Conservation (phyloP, 2,329 filamentous ascomycete species). For the Aspergillus fumigatiaffinis region DNA sequence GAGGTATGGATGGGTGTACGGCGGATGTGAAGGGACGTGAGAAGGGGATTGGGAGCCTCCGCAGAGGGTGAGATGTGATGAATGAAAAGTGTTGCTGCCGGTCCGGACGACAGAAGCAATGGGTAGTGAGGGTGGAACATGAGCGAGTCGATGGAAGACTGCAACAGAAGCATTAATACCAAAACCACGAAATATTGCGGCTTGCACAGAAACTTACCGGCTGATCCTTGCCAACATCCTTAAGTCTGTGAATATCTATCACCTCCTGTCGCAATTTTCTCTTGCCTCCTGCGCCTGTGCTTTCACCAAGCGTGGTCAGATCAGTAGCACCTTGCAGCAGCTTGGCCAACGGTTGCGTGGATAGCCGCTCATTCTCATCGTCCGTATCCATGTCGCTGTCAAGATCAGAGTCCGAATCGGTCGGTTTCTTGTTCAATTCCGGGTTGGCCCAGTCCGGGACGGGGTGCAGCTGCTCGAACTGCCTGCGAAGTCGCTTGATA, state of each 20-base stretch:
- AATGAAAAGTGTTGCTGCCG: slow-evolving; percentile 77
- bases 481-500: slow-evolving; percentile 69
- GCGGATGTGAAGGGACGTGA: slow-evolving; percentile 85
- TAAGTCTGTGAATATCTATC: slow-evolving; percentile 82
- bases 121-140: slow-evolving; percentile 87
- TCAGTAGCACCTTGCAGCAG: slow-evolving; percentile 72
- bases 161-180: not conserved
- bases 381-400: slow-evolving; percentile 54
- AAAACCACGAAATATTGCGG: not conserved
- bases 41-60: slow-evolving; percentile 76
- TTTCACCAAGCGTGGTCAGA: slow-evolving; percentile 53
- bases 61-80: slow-evolving; percentile 80
- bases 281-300: slow-evolving; percentile 51
- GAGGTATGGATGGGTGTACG: slow-evolving; percentile 80
- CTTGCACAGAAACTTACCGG: slow-evolving; percentile 45
- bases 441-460: slow-evolving; percentile 58
- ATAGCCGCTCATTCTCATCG: slow-evolving; percentile 58
- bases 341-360: slow-evolving; percentile 71
- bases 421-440: slow-evolving; percentile 32
- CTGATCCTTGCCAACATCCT: slow-evolving; percentile 77
- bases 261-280: slow-evolving; percentile 79
- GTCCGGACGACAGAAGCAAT: slow-evolving; percentile 83
- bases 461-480: slow-evolving; percentile 63
- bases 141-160: slow-evolving; percentile 73
- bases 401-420: slow-evolving; percentile 40